These are phyloP conservation scores for Favolaschia claudopus DNA, from an alignment of 768 basidiomycete species.

Conservation along the genomic window DNA sequence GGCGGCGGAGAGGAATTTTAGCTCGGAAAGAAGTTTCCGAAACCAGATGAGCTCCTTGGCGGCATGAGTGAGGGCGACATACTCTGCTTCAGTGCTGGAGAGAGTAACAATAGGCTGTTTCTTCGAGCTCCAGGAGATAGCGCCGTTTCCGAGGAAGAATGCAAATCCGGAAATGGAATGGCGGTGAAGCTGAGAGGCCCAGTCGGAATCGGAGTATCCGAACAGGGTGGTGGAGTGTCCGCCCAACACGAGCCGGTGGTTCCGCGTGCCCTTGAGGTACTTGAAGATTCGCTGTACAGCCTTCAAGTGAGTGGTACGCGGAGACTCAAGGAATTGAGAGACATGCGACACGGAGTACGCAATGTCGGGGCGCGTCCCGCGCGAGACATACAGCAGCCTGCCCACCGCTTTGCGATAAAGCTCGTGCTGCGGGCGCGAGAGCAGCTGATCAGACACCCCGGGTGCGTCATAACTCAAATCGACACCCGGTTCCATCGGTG, in stretches of 20 bases:
- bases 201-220: conserved; percentile 23
- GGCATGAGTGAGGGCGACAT: conserved; percentile 40
- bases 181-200: conserved; percentile 27
- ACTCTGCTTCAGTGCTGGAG: conserved; percentile 45
- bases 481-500: conserved; percentile 25
- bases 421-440: conserved; percentile 10
- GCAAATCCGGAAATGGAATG: conserved; percentile 40
- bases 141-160: conserved; percentile 33
- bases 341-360: conserved; percentile 19
- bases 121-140: conserved; percentile 42
- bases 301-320: conserved; percentile 18
- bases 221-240: neutral
- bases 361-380: conserved; percentile 21
- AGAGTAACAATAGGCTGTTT: conserved; percentile 41
- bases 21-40: conserved; percentile 14
- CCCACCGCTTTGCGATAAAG: conserved; percentile 20
- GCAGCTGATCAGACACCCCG: conserved; percentile 7
- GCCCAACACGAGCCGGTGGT: neutral
- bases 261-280: conserved; percentile 24
- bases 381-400: conserved; percentile 20
- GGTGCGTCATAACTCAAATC: conserved; percentile 15
- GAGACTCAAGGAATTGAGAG: conserved; percentile 19
- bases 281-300: conserved; percentile 19
- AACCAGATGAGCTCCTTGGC: conserved; percentile 31
- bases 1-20: neutral